These are phyloP conservation scores for Beauveria bassiana DNA, from an alignment of 2,329 filamentous ascomycete species.

Conservation along the genomic window DNA sequence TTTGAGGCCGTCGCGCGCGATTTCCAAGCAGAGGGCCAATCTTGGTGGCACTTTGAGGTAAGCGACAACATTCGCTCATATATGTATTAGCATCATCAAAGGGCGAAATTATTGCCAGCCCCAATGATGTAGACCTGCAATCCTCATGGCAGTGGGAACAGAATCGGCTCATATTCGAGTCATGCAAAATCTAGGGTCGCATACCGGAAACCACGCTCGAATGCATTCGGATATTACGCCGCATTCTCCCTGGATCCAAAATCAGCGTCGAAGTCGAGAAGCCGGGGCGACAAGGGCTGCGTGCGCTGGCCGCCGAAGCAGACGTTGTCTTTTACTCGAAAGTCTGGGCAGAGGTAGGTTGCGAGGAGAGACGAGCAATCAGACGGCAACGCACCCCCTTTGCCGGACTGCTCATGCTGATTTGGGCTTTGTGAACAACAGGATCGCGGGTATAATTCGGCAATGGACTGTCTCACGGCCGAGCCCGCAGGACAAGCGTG, in stretches of 20 bases:
- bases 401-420: not conserved
- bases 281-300: slow-evolving; percentile 52
- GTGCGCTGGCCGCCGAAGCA: slow-evolving; percentile 51
- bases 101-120: not conserved
- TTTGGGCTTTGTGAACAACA: slow-evolving; percentile 12
- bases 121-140: not conserved
- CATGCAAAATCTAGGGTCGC: slow-evolving; percentile 42
- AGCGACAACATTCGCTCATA: slow-evolving; percentile 10
- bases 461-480: slow-evolving; percentile 42
- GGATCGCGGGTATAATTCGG: slow-evolving; percentile 34
- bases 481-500: slow-evolving; percentile 40
- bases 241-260: slow-evolving; percentile 32
- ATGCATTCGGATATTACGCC: slow-evolving; percentile 51
- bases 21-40: slow-evolving; percentile 28
- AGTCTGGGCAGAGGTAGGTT: slow-evolving; percentile 58
- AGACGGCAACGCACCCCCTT: not conserved
- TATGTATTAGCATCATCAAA: not conserved
- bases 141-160: no score
- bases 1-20: slow-evolving; percentile 39
- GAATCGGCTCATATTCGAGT: no score
- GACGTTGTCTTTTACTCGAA: slow-evolving; percentile 69
- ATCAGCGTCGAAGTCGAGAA: slow-evolving; percentile 70
- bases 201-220: slow-evolving; percentile 51
- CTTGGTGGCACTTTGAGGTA: slow-evolving; percentile 70
- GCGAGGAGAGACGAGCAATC: slow-evolving; percentile 15